These are phyloP conservation scores for Zygoascus biomembranicola DNA, from an alignment of 805 yeast genomes.

Conservation along the genomic window DNA sequence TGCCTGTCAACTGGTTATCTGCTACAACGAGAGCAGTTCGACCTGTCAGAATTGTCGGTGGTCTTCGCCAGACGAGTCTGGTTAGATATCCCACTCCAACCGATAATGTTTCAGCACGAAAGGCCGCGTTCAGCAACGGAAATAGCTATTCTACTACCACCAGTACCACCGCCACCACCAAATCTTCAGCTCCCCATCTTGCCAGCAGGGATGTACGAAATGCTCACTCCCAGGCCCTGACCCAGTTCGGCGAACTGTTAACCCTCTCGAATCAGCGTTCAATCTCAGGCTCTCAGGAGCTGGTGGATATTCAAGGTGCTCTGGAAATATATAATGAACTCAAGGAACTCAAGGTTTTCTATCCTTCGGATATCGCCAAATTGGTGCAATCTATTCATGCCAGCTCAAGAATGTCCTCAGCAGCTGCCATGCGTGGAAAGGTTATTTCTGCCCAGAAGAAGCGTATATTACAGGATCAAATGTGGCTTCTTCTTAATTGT, in stretches of 20 bases:
- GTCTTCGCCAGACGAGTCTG: not conserved
- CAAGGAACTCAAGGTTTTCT: slow-evolving; percentile 8
- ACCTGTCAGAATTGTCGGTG: not conserved
- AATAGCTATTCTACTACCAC: not conserved
- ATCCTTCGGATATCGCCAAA: slow-evolving; percentile 10
- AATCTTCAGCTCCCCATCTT: not conserved
- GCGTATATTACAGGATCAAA: slow-evolving; percentile 5
- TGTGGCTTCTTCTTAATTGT: slow-evolving; percentile 6
- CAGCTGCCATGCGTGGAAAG: slow-evolving; percentile 3
- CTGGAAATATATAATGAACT: slow-evolving; percentile 15
- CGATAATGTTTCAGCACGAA: not conserved
- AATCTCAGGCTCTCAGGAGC: slow-evolving; percentile 1
- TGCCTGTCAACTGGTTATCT: not conserved
- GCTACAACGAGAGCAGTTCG: not conserved
- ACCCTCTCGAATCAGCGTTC: slow-evolving; percentile 15
- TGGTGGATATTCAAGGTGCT: slow-evolving; percentile 15
- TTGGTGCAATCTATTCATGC: slow-evolving; percentile 18
- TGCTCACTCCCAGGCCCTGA: slow-evolving; percentile 7
- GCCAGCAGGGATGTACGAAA: slow-evolving; percentile 1
- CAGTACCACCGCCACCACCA: not conserved
- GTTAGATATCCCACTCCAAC: not conserved
- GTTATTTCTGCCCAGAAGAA: slow-evolving; percentile 10
- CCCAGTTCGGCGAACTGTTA: slow-evolving; percentile 11
- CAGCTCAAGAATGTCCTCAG: slow-evolving; percentile 11
- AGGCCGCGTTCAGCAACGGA: not conserved